These are phyloP conservation scores for Cladosporium sp. DNA, from an alignment of 2,329 filamentous ascomycete species.

Conservation along the genomic window DNA sequence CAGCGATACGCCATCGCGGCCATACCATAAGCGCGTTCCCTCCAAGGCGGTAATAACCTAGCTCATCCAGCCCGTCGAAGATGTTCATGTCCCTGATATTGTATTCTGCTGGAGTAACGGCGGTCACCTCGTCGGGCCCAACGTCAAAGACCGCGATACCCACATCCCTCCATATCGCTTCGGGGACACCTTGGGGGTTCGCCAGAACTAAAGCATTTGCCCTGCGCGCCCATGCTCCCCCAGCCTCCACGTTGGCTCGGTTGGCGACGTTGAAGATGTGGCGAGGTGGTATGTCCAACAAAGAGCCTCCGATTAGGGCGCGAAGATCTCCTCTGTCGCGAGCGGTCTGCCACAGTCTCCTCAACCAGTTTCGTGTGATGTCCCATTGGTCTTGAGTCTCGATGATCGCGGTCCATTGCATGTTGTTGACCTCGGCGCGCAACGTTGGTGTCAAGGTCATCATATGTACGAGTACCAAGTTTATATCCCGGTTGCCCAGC, in stretches of 20 bases:
- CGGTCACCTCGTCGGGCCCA: neutral
- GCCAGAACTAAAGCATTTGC: neutral
- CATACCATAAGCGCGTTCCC: neutral
- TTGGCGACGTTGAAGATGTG: neutral
- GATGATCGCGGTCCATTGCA: neutral
- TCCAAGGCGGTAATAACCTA: neutral
- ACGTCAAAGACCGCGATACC: neutral
- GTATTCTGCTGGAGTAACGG: neutral
- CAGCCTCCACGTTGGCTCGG: neutral
- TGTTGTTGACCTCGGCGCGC: neutral
- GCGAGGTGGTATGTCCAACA: neutral
- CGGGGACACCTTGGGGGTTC: neutral
- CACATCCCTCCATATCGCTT: neutral
- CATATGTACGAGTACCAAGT: too few relatives aligned
- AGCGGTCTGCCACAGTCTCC: too few relatives aligned
- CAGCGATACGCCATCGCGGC: too few relatives aligned
- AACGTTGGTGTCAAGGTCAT: neutral
- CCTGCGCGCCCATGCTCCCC: neutral
- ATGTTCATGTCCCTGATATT: neutral
- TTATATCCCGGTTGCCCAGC: too few relatives aligned
- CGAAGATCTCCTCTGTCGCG: too few relatives aligned
- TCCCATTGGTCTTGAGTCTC: neutral
- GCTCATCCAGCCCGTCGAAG: neutral
- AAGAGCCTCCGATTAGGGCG: neutral
- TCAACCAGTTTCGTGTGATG: neutral